Percentiles rank a stretch among this genome's conserved stretches.
Conservation (phyloP, 1,284 basidiomycete species). For the Sanghuangporus weigelae region DNA sequence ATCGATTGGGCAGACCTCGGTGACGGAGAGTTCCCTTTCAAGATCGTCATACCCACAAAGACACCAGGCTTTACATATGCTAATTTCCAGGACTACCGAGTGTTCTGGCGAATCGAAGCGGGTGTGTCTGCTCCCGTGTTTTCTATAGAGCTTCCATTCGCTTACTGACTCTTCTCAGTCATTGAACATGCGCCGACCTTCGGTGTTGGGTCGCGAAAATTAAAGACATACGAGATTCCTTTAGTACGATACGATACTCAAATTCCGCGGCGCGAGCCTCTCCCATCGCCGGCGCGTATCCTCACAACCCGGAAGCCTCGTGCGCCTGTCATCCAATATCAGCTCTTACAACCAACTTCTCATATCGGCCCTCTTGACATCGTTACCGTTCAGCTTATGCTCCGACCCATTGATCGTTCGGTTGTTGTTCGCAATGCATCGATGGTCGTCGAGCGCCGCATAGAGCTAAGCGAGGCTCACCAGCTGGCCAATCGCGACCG, state of each 20-base stretch:
- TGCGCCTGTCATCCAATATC: constrained; percentile 32
- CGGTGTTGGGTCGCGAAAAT: constrained; percentile 59
- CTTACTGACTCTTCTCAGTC: constrained; percentile 33
- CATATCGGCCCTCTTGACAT: constrained; percentile 37
- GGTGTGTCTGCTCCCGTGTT: constrained; percentile 39
- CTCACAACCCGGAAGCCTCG: constrained; percentile 31
- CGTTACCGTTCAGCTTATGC: constrained; percentile 32
- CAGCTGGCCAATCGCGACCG: constrained; percentile 21
- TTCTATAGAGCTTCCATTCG: constrained; percentile 4
- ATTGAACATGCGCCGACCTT: constrained; percentile 59
- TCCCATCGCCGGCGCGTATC: constrained; percentile 26
- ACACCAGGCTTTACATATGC: constrained; percentile 64
- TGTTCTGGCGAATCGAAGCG: constrained; percentile 79
- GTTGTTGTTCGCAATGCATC: constrained; percentile 33
- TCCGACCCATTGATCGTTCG: constrained; percentile 31
- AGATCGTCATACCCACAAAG: constrained; percentile 58
- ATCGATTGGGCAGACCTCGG: constrained; percentile 54
- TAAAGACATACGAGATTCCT: constrained; percentile 63
- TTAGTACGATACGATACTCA: constrained; percentile 62
- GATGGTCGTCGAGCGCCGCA: constrained; percentile 29
- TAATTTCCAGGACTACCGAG: constrained; percentile 70
- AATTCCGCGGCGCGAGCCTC: constrained; percentile 28
- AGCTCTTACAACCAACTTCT: constrained; percentile 31
- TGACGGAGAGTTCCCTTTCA: constrained; percentile 64
- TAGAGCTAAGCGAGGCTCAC: constrained; percentile 29